These are phyloP conservation scores for Acanthamoeba healyi DNA, from an alignment of 208 protist species.

Conservation along the genomic window DNA sequence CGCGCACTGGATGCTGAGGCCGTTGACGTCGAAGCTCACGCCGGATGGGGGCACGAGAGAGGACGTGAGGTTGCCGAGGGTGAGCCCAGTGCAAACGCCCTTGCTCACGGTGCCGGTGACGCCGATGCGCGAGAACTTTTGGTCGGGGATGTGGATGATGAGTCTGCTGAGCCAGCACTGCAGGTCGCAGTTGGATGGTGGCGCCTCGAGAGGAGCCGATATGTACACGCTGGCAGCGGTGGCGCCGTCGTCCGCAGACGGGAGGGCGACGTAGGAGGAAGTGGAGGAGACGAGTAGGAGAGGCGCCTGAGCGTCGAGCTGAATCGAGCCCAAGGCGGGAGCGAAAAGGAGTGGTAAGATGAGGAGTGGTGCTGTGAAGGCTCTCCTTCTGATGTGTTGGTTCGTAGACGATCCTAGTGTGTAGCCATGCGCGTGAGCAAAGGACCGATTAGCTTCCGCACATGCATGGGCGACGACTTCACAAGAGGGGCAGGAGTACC, in stretches of 20 bases:
- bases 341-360: neutral
- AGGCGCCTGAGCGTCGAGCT: neutral
- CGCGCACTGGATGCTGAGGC: conserved; percentile 63
- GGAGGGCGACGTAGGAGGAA: neutral
- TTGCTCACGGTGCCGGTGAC: conserved; percentile 55
- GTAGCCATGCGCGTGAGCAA: neutral
- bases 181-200: neutral
- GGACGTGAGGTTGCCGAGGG: conserved; percentile 44
- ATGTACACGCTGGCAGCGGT: neutral
- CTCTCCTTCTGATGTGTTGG: neutral
- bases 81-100: conserved; percentile 34
- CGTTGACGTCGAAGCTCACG: conserved; percentile 2
- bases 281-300: neutral
- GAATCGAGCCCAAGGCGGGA: neutral
- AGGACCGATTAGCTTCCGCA: too few species aligned
- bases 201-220: conserved; percentile 4
- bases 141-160: conserved; percentile 72
- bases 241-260: neutral
- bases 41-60: conserved; percentile 11
- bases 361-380: neutral
- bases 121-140: neutral
- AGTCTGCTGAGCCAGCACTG: conserved; percentile 67
- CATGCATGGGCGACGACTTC: too few species aligned
- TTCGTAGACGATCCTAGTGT: neutral
- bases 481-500: neutral